A percentile compares a stretch with the other conserved stretches of the same genome.
phyloP scores from a whole-genome alignment of 1,284 basidiomycete species.

The Apiotrichum gracile region DNA sequence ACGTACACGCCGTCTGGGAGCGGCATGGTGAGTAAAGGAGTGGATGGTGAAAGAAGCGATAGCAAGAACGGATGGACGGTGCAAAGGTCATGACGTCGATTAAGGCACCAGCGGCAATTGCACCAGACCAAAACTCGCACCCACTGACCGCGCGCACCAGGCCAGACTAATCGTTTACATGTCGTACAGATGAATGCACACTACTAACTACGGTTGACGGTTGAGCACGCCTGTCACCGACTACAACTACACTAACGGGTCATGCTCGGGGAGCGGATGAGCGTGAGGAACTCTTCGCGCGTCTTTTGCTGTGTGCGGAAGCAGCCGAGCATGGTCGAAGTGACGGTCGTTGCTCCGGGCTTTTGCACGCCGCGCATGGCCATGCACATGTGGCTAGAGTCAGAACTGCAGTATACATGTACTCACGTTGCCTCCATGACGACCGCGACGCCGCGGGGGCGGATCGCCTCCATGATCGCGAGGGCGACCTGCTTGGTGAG shows the following conservation, averaged over 20 bases:
- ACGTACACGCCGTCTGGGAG: too few species aligned
- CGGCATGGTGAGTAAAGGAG: too few species aligned
- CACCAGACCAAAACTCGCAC: too few species aligned
- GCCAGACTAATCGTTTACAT: conserved; percentile 5
- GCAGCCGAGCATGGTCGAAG: conserved; percentile 98
- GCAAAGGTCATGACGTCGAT: too few species aligned
- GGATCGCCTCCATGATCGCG: conserved; percentile 94
- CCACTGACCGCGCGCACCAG: not conserved
- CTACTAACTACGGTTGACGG: not conserved
- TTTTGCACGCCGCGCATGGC: conserved; percentile 99
- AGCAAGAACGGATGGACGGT: too few species aligned
- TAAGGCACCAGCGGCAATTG: too few species aligned
- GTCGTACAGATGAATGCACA: conserved; percentile 25
- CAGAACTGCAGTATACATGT: not conserved
- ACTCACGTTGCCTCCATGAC: conserved; percentile 96
- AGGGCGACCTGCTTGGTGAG: conserved; percentile 96
- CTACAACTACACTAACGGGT: too few species aligned
- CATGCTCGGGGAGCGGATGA: conserved; percentile 36
- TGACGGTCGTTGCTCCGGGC: conserved; percentile 89
- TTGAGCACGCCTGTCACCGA: too few species aligned
- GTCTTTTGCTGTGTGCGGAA: conserved; percentile 97
- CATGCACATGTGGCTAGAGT: conserved; percentile 90
- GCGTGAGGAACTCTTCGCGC: conserved; percentile 64
- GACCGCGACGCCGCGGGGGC: conserved; percentile 95
- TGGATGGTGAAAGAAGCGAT: too few species aligned